phyloP scores from a whole-genome alignment of 1,284 basidiomycete genomes.

The Singerocomus inundabilis region DNA sequence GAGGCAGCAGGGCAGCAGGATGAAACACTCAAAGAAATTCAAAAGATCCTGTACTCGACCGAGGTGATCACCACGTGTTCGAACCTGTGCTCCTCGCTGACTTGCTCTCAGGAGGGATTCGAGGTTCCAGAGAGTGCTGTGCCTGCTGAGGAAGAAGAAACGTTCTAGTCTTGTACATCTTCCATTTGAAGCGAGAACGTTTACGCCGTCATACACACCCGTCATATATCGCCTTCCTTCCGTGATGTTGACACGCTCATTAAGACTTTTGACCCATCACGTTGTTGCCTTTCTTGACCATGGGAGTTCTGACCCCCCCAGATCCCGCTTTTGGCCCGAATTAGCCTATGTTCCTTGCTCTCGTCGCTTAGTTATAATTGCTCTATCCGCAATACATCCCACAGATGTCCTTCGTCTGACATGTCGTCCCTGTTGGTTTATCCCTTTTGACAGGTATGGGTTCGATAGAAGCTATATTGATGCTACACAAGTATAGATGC shows the following conservation, averaged over 20 bases:
- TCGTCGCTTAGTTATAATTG: slow-evolving; percentile 26
- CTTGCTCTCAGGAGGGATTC: slow-evolving; percentile 56
- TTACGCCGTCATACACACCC: slow-evolving; percentile 6
- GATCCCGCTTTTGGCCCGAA: slow-evolving; percentile 1
- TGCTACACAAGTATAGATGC: slow-evolving; percentile 24
- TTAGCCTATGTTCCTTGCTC: slow-evolving; percentile 23
- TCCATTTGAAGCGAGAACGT: slow-evolving; percentile 3
- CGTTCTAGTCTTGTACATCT: slow-evolving; percentile 39
- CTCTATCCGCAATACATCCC: slow-evolving; percentile 30
- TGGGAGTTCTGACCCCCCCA: neutral
- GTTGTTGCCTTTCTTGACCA: neutral
- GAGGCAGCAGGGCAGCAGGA: slow-evolving; percentile 64
- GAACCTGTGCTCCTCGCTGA: slow-evolving; percentile 6
- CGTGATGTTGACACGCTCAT: slow-evolving; percentile 17
- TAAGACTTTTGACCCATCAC: neutral
- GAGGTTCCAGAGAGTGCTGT: slow-evolving; percentile 60
- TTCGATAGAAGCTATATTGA: slow-evolving; percentile 31
- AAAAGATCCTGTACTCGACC: slow-evolving; percentile 93
- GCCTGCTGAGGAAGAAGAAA: slow-evolving; percentile 57
- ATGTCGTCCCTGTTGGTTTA: slow-evolving; percentile 2
- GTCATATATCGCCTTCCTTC: slow-evolving; percentile 6
- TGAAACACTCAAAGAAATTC: slow-evolving; percentile 77
- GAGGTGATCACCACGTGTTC: slow-evolving; percentile 57
- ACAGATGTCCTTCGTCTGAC: slow-evolving; percentile 16
- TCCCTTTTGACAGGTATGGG: slow-evolving; percentile 3